phyloP scores from a whole-genome alignment of 768 basidiomycete species.

The Kwoniella sp. region DNA sequence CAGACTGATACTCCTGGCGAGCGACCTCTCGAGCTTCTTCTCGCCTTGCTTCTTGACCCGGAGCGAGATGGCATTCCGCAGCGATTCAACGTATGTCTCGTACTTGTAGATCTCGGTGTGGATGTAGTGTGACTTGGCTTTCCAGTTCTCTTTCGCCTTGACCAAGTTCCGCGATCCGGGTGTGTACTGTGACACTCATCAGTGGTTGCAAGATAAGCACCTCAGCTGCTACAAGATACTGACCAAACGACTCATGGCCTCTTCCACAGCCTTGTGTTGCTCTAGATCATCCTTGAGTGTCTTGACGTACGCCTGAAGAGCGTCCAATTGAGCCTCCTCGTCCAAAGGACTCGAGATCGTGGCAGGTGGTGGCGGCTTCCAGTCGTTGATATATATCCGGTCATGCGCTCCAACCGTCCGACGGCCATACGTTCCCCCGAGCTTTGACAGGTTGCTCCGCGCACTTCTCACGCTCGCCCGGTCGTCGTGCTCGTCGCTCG shows the following conservation, averaged over 20 bases:
- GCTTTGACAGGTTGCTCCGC: slow-evolving; percentile 17
- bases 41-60: slow-evolving; percentile 87
- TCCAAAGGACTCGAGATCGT: slow-evolving; percentile 77
- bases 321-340: slow-evolving; percentile 89
- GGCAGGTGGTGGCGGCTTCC: slow-evolving; percentile 86
- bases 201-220: neutral
- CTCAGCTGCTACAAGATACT: slow-evolving; percentile 18
- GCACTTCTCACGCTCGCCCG: slow-evolving; percentile 63
- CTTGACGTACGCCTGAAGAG: slow-evolving; percentile 72
- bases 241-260: slow-evolving; percentile 77
- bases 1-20: slow-evolving; percentile 22
- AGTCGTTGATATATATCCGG: slow-evolving; percentile 76
- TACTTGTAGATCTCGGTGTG: slow-evolving; percentile 93
- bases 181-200: slow-evolving; percentile 60
- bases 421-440: slow-evolving; percentile 26
- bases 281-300: slow-evolving; percentile 73
- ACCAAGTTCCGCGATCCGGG: slow-evolving; percentile 66
- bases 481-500: slow-evolving; percentile 46
- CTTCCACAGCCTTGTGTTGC: slow-evolving; percentile 73
- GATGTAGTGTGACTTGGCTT: slow-evolving; percentile 81
- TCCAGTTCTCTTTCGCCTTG: slow-evolving; percentile 86
- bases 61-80: slow-evolving; percentile 74
- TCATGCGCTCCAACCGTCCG: slow-evolving; percentile 53
- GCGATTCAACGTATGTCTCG: slow-evolving; percentile 85
- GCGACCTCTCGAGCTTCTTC: slow-evolving; percentile 63